Evolutionary conservation across 345 rosid species (phyloP), one percentile per base, ranked within the genome.

Genomic region (Leavenworthia alabamica): DNA sequence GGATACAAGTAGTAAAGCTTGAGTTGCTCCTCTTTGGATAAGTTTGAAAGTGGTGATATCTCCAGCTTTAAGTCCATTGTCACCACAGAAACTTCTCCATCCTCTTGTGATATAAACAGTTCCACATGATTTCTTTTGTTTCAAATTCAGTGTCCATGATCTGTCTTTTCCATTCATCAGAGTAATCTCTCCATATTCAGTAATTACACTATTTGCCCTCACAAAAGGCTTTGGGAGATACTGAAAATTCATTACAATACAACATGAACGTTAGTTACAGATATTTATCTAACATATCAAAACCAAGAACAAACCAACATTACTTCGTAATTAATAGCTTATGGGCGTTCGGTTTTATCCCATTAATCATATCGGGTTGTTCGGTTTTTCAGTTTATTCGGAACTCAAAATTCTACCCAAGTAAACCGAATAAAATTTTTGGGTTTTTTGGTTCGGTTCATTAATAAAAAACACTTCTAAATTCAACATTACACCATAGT

Each of bases 31-130:
- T 31, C 61, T 22, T 32, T 43, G 15, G 35, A 13, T 32, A 15
- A 64, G 27, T 15, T 32, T 53, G 31, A 64, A 64, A 32, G 27
- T 42, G 44, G 5, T 20, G 19, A 15, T 4, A 53, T 1, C 0
- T 53, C 39, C 53, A 40, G 33, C 15, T 23, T 1, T 53, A 2
- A 64, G 27, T 5, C 55, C 23, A 40, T 64, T 64, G 1, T 16
- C 16, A 10, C 0, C 0, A 26, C 71, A 66, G 1, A 57, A 67
- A 48, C 35, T 37, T 57, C 64, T 67, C 57, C 64, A 67, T 8
- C 71, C 57, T 57, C 42, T 6, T 14, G 0, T 15, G 17, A 49
- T 24, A 19, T 24, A 49, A 6, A 1, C 2, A 24, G 3, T 2
- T 7, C 6, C 5, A 37, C 5, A 8, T 2, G 31, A 14, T 10